Conservation (phyloP, 805 yeast species). For the Kluyveromyces wickerhamii region DNA sequence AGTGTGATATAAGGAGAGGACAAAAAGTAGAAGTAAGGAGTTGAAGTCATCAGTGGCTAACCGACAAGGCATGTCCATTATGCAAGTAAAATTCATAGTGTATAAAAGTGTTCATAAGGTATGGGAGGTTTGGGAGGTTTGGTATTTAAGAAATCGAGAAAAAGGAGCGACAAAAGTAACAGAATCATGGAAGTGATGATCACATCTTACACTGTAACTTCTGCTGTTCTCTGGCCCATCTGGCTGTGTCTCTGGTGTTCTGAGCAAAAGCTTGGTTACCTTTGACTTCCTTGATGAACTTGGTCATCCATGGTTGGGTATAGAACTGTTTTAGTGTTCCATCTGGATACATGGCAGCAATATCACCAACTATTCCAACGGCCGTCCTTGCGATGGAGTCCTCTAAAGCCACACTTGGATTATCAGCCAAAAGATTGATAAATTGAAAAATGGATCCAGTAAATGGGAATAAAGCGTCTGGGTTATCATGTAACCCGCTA, state of each 20-base stretch:
- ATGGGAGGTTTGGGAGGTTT: too few relatives aligned
- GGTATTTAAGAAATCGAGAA: too few relatives aligned
- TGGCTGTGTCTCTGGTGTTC: conserved; percentile 80
- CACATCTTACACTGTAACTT: conserved; percentile 24
- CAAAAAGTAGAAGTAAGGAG: neutral
- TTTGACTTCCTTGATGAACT: conserved; percentile 67
- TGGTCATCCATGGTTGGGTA: conserved; percentile 70
- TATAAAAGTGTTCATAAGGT: too few relatives aligned
- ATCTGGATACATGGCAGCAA: conserved; percentile 76
- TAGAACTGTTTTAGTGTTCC: conserved; percentile 66
- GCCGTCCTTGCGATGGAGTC: conserved; percentile 76
- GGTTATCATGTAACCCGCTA: conserved; percentile 71
- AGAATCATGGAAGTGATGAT: too few relatives aligned
- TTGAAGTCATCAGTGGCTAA: neutral
- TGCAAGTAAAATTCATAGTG: too few relatives aligned
- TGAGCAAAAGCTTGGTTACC: conserved; percentile 51
- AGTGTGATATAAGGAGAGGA: neutral
- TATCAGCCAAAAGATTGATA: conserved; percentile 50
- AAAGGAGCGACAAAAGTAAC: too few relatives aligned
- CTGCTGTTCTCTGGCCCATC: conserved; percentile 87
- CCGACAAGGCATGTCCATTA: too few relatives aligned
- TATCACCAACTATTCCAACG: conserved; percentile 87
- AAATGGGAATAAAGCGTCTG: conserved; percentile 57
- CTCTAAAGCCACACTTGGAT: conserved; percentile 48
- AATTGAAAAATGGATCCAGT: conserved; percentile 65